Conservation (phyloP, 768 basidiomycete species). For the Punctularia strigosozonata region DNA sequence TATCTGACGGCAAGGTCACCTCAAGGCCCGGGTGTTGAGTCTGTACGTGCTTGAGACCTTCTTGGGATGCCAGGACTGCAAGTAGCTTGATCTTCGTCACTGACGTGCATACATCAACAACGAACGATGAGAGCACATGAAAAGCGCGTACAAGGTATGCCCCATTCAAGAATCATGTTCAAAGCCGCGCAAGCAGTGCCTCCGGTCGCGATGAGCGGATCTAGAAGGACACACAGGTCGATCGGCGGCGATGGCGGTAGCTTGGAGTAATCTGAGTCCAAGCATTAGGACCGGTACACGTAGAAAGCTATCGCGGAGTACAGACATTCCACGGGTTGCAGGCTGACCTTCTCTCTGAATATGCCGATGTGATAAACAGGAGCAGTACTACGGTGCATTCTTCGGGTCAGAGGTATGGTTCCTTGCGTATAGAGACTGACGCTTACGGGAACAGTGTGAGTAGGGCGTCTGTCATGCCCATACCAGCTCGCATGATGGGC, state of each 20-base stretch:
- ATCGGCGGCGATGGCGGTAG: constrained; percentile 65
- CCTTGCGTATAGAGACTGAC: neutral
- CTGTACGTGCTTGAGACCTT: constrained; percentile 60
- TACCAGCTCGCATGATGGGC: constrained; percentile 86
- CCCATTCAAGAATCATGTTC: constrained; percentile 79
- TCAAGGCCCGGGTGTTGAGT: constrained; percentile 68
- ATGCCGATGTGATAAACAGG: constrained; percentile 87
- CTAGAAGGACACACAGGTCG: constrained; percentile 79
- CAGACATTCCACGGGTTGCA: constrained; percentile 88
- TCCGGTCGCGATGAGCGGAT: constrained; percentile 91
- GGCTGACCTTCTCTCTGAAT: constrained; percentile 73
- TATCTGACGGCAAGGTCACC: constrained; percentile 26
- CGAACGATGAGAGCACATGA: neutral
- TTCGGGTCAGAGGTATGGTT: neutral
- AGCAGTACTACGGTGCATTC: constrained; percentile 37
- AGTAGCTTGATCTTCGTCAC: constrained; percentile 72
- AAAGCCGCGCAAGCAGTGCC: constrained; percentile 86
- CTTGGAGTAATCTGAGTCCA: constrained; percentile 81
- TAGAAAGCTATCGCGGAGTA: constrained; percentile 1
- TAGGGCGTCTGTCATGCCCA: constrained; percentile 88
- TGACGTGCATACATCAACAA: constrained; percentile 16
- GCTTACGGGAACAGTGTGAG: constrained; percentile 77
- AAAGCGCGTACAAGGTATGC: constrained; percentile 43
- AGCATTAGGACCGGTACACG: neutral
- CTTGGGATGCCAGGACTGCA: constrained; percentile 65